Evolutionary conservation across 2,329 filamentous ascomycete genomes (phyloP), one percentile per base, ranked within the genome.

Genomic region (Ophiostoma piceae): DNA sequence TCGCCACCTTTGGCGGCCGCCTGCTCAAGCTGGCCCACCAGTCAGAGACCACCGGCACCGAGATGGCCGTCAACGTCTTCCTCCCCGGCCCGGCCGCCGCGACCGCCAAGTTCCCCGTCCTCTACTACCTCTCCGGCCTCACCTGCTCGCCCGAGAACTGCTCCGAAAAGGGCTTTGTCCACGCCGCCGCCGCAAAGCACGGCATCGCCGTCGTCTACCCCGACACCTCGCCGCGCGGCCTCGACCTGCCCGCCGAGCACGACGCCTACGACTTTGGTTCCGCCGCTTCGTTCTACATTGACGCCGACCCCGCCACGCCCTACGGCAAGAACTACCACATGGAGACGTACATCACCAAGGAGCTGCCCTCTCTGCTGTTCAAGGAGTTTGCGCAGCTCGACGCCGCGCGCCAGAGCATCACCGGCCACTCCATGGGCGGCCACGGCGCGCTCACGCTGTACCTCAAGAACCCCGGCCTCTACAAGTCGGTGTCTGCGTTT

Each of bases 341-440:
- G 95, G 93, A 98, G 84, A 88, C 85, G 73, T 99, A 99, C 83
- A 85, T 99, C 74, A 89, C 90, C n/a, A 80, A 86, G 69, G 95
- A 99, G 81, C 88, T 99, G n/a, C 94, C 94, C 0, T 81, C 84
- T 19, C 83, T 88, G 1, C 85, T 98, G 32, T 96, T 94, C 79
- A 79, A 80, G 39, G 84, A 86, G 35, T 96, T 93, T 80, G 83
- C 86, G 39, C 84, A 79, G 74, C 83, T 99, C 39, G 94, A 98
- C 79, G 76, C 79, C 0, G 80, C 76, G 37, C 85, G 90, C 57
- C 88, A 97, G 69, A 90, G 89, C 79, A 95, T 99, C 76, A 92
- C 92, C 57, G 95, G 95, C 6, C 95, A 99, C 82, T 94, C 90
- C 76, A 99, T 99, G 95, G 95, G 95, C 74, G 95, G 95, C 0